Conservation (phyloP, 1,139 yeast genomes). For the Debaryomycetaceae sp. region DNA sequence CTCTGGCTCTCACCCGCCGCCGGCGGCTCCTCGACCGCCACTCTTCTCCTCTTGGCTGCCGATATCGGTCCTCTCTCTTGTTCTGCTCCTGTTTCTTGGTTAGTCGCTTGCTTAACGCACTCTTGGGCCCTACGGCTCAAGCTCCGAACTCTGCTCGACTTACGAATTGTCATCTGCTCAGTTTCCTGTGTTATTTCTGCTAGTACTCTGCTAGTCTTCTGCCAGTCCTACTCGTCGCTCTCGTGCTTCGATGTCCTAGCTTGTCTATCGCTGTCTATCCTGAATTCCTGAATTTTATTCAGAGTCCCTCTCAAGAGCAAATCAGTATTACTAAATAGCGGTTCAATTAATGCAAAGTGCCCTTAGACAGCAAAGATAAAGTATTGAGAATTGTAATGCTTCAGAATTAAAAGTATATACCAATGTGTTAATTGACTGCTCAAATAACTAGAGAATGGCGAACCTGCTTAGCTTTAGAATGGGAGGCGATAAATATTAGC, state of each 20-base stretch:
- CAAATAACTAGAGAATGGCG: background rate
- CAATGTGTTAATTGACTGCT: background rate
- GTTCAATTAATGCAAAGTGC: background rate
- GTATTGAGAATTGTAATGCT: background rate
- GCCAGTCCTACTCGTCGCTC: too few relatives aligned
- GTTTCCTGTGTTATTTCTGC: background rate
- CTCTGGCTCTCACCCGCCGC: conserved; percentile 14
- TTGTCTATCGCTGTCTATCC: too few relatives aligned
- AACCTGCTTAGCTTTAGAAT: background rate
- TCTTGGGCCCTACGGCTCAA: conserved; percentile 18
- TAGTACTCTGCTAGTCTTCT: too few relatives aligned
- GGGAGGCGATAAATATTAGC: background rate
- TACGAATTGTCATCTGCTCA: conserved; percentile 23
- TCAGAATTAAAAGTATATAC: background rate
- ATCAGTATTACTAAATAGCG: background rate
- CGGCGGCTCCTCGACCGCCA: conserved; percentile 2
- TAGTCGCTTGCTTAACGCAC: conserved; percentile 9
- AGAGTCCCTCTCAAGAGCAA: background rate
- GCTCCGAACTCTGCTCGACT: conserved; percentile 30
- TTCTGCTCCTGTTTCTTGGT: conserved; percentile 5
- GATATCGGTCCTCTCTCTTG: background rate
- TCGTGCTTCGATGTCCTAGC: too few relatives aligned
- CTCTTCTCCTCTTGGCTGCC: conserved; percentile 1
- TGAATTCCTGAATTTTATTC: too few relatives aligned
- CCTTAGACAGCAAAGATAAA: background rate